Evolutionary conservation across 176 grass and related monocot species (phyloP).

Genomic region (barley (Hordeum vulgare)): DNA sequence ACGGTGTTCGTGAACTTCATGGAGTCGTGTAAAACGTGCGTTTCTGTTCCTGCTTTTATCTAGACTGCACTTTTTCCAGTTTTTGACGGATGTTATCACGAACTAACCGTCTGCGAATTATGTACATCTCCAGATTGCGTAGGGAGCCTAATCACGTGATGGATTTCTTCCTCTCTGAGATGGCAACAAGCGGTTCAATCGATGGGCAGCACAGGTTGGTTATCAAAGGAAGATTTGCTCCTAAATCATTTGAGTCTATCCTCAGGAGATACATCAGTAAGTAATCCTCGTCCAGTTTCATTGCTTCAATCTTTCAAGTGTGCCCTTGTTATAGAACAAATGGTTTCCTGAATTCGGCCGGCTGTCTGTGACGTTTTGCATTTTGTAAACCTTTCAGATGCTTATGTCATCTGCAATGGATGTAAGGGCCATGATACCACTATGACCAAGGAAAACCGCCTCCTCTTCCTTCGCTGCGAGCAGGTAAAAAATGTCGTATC

Average conservation of each 20-base stretch:
- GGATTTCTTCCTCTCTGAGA: constrained; percentile 77
- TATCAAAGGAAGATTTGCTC: constrained; percentile 81
- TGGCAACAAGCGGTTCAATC: constrained; percentile 81
- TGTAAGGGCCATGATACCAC: constrained; percentile 89
- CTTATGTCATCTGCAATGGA: constrained; percentile 85
- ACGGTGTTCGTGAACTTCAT: constrained; percentile 96
- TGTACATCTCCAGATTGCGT: constrained; percentile 69
- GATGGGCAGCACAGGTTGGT: constrained; percentile 92
- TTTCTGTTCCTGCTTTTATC: background rate
- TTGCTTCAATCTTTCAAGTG: background rate
- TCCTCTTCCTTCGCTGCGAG: constrained; percentile 82
- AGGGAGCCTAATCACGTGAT: constrained; percentile 94
- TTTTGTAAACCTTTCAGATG: constrained; percentile 39
- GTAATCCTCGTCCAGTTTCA: background rate
- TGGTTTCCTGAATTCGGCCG: background rate
- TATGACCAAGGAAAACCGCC: constrained; percentile 74
- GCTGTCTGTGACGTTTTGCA: background rate
- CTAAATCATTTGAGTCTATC: constrained; percentile 64
- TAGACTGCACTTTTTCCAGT: background rate
- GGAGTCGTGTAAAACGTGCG: constrained; percentile 71
- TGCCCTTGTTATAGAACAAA: background rate
- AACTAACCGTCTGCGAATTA: background rate
- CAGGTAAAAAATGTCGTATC: constrained; percentile 47
- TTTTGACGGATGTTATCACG: background rate
- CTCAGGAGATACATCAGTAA: constrained; percentile 87